phyloP scores from a whole-genome alignment of 164 flowering plant genomes.

The Chimonanthus praecox region DNA sequence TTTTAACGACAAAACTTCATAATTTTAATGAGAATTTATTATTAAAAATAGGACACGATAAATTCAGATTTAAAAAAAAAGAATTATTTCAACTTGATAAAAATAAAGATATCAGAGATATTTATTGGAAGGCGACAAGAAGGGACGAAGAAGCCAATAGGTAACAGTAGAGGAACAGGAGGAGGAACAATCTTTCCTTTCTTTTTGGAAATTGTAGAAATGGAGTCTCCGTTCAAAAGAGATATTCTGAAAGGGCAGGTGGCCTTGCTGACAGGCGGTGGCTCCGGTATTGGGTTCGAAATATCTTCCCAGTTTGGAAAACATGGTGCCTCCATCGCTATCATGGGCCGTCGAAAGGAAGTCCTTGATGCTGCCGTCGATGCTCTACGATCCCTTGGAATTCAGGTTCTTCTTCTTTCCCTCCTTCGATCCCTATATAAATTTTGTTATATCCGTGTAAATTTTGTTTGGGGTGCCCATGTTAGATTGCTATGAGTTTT shows the following conservation, averaged over 20 bases:
- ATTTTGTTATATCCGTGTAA: not conserved
- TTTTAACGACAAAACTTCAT: no score
- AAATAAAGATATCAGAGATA: no score
- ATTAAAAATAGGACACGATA: no score
- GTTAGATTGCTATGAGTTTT: not conserved
- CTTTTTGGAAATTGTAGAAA: not conserved
- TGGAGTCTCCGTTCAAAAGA: constrained; percentile 79
- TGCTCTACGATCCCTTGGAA: constrained; percentile 53
- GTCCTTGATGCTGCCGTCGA: constrained; percentile 72
- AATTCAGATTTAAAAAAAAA: no score
- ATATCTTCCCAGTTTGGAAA: constrained; percentile 63
- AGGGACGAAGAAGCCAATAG: no score
- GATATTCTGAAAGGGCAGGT: constrained; percentile 68
- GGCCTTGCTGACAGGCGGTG: constrained; percentile 80
- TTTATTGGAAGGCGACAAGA: no score
- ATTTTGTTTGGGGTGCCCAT: not conserved
- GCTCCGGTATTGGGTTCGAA: constrained; percentile 84
- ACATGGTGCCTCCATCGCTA: constrained; percentile 76
- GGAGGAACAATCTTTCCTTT: no score
- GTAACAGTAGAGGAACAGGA: no score
- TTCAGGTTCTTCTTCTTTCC: constrained; percentile 28
- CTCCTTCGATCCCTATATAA: not conserved
- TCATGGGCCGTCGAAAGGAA: constrained; percentile 84
- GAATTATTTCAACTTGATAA: no score
- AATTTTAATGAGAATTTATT: no score